Conservation (phyloP, 768 basidiomycete genomes). For the Hygrophorus pudorinus region DNA sequence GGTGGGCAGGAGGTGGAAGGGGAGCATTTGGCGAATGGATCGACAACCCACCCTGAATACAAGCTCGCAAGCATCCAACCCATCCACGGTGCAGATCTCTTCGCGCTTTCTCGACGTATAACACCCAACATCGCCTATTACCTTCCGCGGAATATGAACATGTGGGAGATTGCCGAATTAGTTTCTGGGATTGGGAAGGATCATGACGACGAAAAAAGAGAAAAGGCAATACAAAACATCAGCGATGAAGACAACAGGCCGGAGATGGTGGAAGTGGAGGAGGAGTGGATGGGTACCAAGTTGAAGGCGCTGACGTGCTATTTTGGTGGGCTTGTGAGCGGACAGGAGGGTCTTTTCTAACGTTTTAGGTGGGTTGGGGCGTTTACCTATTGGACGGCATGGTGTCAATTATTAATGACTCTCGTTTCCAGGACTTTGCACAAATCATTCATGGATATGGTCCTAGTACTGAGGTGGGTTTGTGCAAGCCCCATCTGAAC, state of each 20-base stretch:
- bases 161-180: conserved; percentile 62
- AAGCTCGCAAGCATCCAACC: conserved; percentile 67
- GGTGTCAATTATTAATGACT: too few species aligned
- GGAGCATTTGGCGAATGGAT: not conserved
- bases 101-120: conserved; percentile 57
- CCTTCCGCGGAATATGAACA: conserved; percentile 70
- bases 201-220: conserved; percentile 5
- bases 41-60: conserved; percentile 40
- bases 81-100: conserved; percentile 75
- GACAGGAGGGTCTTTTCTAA: conserved; percentile 56
- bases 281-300: conserved; percentile 93
- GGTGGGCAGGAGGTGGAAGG: too few species aligned
- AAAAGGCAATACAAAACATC: too few species aligned
- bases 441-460: too few species aligned
- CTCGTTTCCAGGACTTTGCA: too few species aligned
- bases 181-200: conserved; percentile 13
- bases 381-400: too few species aligned
- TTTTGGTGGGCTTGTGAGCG: conserved; percentile 72
- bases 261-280: conserved; percentile 83
- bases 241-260: conserved; percentile 3
- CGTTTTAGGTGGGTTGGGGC: too few species aligned
- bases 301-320: conserved; percentile 93
- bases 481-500: too few species aligned
- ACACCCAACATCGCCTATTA: conserved; percentile 84
- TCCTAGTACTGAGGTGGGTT: too few species aligned